Evolutionary conservation across 257 asterid genomes (phyloP), one percentile per base, ranked within the genome.

Genomic region (Verbascum thapsus): DNA sequence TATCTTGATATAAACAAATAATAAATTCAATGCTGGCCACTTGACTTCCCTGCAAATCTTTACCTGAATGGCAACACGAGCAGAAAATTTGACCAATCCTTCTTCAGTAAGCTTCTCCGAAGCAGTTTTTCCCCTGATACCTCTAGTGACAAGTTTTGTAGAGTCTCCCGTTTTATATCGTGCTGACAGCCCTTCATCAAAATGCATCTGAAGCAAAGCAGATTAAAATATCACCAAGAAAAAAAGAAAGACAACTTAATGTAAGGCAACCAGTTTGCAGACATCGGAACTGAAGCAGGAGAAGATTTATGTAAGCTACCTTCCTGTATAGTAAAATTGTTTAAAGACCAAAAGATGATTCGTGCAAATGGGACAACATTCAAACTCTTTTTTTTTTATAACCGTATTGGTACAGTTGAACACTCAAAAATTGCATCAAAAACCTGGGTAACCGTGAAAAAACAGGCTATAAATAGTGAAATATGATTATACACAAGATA

Each of bases 81-180:
- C 95, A 58, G 97, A 85, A 66, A 87, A 87, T 76, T 87, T 89
- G 77, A 92, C 94, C 49, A 92, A 81, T 61, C 95, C 99, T 73
- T 89, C 99, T 78, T 92, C 97, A 67, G 78, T 74, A 61, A 92
- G 95, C 85, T 89, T 89, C 86, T 83, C 99, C 17, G 90, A 83
- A 62, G 96, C 96, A 75, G 80, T 81, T 85, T 76, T 92, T 7
- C 94, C 99, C 56, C 95, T 78, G 66, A 66, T 48, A 41, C 96
- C 91, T 87, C 79, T 92, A 58, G 88, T 75, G 68, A 87, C 88
- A 70, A 87, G 81, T 78, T 85, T 92, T 26, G 86, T 82, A 59
- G 91, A 75, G 51, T 89, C 96, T 68, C 89, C 88, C 63, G 76
- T 74, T 74, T 78, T 92, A 67, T 63, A 84, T 72, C 97, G 83